A percentile compares a stretch with the other conserved stretches of the same genome.
Conservation (phyloP, 1,284 basidiomycete genomes). For the Rhodotorula sp. region DNA sequence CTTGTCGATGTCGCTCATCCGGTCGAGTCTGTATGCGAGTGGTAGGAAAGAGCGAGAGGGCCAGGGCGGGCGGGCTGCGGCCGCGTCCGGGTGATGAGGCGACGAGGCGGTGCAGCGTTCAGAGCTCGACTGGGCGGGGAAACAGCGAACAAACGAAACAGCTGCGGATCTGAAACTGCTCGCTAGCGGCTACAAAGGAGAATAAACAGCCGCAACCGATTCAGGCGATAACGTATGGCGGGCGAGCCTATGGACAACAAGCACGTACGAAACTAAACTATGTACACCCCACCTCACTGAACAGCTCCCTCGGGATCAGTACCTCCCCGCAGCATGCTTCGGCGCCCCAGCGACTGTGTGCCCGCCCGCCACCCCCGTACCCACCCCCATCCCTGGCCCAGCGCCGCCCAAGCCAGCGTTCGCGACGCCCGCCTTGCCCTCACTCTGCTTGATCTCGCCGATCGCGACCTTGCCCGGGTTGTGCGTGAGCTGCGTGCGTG, state of each 20-base stretch:
- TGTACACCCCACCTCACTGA: not conserved
- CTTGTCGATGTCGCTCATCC: not conserved
- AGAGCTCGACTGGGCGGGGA: no score
- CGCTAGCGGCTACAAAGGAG: no score
- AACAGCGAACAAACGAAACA: no score
- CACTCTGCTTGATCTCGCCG: constrained; percentile 31
- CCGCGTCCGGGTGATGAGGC: no score
- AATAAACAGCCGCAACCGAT: no score
- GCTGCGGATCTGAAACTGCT: no score
- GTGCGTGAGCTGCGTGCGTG: constrained; percentile 2
- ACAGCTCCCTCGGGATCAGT: not conserved
- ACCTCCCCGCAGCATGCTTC: not conserved
- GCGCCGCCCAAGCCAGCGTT: constrained; percentile 1
- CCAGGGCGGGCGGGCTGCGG: not conserved
- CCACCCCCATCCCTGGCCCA: not conserved
- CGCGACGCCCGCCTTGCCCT: constrained; percentile 27
- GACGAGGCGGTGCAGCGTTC: not conserved
- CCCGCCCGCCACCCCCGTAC: not conserved
- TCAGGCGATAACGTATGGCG: no score
- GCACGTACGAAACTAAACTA: not conserved
- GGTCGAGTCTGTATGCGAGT: not conserved
- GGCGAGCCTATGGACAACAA: not conserved
- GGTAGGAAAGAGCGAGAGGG: not conserved
- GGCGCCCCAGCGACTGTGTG: not conserved
- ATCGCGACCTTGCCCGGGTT: constrained; percentile 26